A percentile compares a stretch with the other conserved stretches of the same genome.
Evolutionary conservation across 192 early-diverging fungal genomes (phyloP).

Genomic region (Rhizophagus sp.): DNA sequence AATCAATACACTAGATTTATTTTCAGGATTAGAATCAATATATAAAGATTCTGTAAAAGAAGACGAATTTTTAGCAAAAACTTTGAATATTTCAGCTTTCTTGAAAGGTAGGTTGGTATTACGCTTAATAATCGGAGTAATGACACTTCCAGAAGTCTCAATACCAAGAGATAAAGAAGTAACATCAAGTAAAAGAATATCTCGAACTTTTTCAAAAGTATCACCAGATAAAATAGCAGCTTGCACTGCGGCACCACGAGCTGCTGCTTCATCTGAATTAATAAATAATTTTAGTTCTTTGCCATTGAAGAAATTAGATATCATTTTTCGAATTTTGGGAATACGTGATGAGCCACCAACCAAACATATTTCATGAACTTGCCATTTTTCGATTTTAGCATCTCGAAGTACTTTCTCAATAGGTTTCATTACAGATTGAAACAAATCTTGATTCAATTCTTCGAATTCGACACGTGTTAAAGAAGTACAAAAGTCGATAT

Average conservation of each 20-base stretch:
- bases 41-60: no score
- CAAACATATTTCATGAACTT: slow-evolving; percentile 62
- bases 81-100: slow-evolving; percentile 58
- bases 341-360: slow-evolving; percentile 95
- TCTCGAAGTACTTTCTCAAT: no score
- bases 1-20: slow-evolving; percentile 77
- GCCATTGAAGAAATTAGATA: slow-evolving; percentile 88
- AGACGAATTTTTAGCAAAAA: no score
- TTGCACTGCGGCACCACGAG: slow-evolving; percentile 84
- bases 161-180: slow-evolving; percentile 81
- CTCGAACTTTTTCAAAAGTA: slow-evolving; percentile 58
- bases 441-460: no score
- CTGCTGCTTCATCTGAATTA: slow-evolving; percentile 93
- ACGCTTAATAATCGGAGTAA: slow-evolving; percentile 42
- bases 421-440: no score
- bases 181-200: slow-evolving; percentile 78
- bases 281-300: slow-evolving; percentile 93
- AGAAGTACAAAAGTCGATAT: no score
- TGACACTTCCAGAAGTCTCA: slow-evolving; percentile 80
- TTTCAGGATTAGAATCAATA: slow-evolving; percentile 70
- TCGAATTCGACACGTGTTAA: no score
- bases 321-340: slow-evolving; percentile 84
- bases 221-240: no score
- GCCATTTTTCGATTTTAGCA: slow-evolving; percentile 40
- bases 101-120: slow-evolving; percentile 79